Evolutionary conservation across 176 grass and related monocot genomes (phyloP), one percentile per base, ranked within the genome.

Genomic region (Melocanna baccifera): DNA sequence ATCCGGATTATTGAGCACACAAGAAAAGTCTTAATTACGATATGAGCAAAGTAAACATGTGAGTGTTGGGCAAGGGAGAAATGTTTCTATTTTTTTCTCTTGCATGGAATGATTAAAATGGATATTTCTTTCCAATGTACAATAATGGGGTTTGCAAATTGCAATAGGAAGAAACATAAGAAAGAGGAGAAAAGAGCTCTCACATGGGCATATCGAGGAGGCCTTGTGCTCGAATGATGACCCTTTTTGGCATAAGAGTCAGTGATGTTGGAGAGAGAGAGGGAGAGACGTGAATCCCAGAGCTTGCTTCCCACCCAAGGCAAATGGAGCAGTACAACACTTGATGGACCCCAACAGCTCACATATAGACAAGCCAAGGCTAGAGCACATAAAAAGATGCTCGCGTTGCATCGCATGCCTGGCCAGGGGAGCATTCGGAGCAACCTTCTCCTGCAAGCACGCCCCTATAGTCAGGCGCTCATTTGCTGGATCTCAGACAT

Each of bases 221-320:
- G 89, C 83, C 79, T 72, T 81, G 88, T 96, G 97, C 84, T 69
- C 79, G 86, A 91, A 99, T 99, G 93, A 99, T 99, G 88, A 73
- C 83, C 75, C 93, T 88, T 99, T 99, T 94, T 62, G 84, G 86
- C 91, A 94, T 86, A 86, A 90, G 87, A 87, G 90, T 77, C 59
- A 79, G 85, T 85, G 78, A 81, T 84, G 84, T 82, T 88, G 67
- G 71, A 70, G 66, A 77, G 72, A 87, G 65, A 87, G 83, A 83
- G 48, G 32, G 26, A 10, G 53, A 0, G 41, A 59, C 69, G 83
- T 91, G 89, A 90, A 93, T 91, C 80, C 82, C 82, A 82, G 62
- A 79, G 72, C 59, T 96, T 94, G 97, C 97, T 94, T 99, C 93
- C 77, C 40, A 91, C 82, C 88, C 90, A 99, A 99, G 97, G 91